Percentiles rank a stretch among this genome's conserved stretches.
Evolutionary conservation across 2,329 filamentous ascomycete genomes (phyloP).

Genomic region (Clonostachys byssicola): DNA sequence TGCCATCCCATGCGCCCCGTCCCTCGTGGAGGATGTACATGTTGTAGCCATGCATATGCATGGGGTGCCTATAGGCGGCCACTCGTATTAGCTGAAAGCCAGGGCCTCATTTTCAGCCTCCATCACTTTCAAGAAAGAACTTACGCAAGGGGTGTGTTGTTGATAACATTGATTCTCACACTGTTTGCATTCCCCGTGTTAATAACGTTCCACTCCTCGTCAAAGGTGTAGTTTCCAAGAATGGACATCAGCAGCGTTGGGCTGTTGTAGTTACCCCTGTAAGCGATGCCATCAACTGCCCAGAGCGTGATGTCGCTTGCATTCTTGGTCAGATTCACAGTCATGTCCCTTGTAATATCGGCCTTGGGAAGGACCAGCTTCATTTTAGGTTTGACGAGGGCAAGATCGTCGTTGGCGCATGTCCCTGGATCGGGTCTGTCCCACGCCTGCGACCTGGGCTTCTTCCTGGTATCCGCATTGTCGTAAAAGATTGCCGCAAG

Average conservation of each 20-base stretch:
- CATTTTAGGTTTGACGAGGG: conserved; percentile 45
- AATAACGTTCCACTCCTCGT: conserved; percentile 48
- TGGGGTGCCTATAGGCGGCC: conserved; percentile 42
- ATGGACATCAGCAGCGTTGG: conserved; percentile 51
- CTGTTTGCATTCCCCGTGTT: conserved; percentile 48
- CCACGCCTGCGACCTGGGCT: conserved; percentile 46
- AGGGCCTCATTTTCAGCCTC: not conserved
- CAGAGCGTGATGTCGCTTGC: conserved; percentile 46
- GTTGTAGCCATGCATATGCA: conserved; percentile 70
- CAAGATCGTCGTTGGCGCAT: conserved; percentile 56
- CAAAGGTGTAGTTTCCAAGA: conserved; percentile 43
- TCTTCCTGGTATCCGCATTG: conserved; percentile 39
- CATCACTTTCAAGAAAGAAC: conserved; percentile 10
- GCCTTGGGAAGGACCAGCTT: conserved; percentile 36
- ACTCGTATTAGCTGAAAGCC: no score
- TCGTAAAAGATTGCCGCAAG: conserved; percentile 65
- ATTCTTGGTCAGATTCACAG: conserved; percentile 43
- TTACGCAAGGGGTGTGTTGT: conserved; percentile 42
- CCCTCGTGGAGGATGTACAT: conserved; percentile 62
- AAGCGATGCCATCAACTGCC: conserved; percentile 44
- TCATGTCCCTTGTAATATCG: conserved; percentile 36
- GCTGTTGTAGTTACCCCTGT: conserved; percentile 54
- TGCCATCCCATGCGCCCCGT: conserved; percentile 36
- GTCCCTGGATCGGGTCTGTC: conserved; percentile 42
- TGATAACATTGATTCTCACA: conserved; percentile 54